Evolutionary conservation across 1,284 basidiomycete genomes (phyloP), one percentile per base, ranked within the genome.

Genomic region (Veloboletus limbatus): DNA sequence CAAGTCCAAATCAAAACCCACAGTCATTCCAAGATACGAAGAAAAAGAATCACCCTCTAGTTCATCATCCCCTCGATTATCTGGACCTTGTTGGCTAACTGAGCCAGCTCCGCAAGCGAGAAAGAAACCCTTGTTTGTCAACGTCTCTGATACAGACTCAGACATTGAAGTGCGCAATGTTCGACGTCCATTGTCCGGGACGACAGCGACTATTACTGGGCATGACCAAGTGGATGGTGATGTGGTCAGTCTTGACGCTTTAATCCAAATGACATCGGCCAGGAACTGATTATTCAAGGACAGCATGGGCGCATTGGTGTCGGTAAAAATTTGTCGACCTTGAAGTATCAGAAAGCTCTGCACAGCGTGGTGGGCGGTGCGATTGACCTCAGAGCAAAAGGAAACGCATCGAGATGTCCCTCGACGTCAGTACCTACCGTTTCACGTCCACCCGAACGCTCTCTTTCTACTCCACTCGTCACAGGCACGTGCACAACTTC

Each of bases 71-170:
- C 7, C 36, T 34, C 55, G 20, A 26, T 20, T 24, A 3, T 47
- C 34, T 18, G 32, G 38, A 14, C 43, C 44, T 22, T 28, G 17
- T 30, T 21, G 4, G 9, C 30, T 16, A 10, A 20, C 26, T 21
- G 55, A 36, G 16, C 27, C n/a, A 21, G 27, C 9, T 40, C 33
- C 26, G 0, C 37, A 7, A 20, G 14, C 46, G 8, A 53, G 21
- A 36, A 62, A 52, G 30, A 55, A 52, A 17, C 49, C 59, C 2
- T 25, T 46, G 17, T 65, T 53, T 14, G 47, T 65, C n/a, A 43
- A 62, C 9, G 52, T 63, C 21, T 63, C 62, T 4, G 62, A 65
- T 31, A 11, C 55, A 4, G 57, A 58, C 25, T 51, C 58, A 17
- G 62, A 55, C 3, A 43, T 62, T 1, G 58, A 52, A 24, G 49